Conservation (phyloP, 2,329 filamentous ascomycete genomes). For the Chrysosporium keratinophilum region DNA sequence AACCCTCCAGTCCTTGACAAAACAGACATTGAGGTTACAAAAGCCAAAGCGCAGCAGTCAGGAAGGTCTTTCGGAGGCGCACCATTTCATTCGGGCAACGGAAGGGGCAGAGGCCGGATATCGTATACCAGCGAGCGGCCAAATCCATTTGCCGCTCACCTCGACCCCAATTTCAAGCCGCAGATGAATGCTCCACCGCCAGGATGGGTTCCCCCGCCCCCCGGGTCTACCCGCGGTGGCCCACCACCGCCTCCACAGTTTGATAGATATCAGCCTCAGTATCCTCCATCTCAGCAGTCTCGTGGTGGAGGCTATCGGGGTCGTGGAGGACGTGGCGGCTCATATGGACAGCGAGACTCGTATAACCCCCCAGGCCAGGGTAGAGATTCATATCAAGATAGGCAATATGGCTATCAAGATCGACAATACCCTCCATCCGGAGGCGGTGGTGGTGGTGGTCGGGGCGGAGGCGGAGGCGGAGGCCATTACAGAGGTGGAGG, state of each 20-base stretch:
- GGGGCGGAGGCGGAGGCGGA: constrained; percentile 20
- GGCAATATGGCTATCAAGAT: constrained; percentile 18
- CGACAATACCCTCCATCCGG: constrained; percentile 22
- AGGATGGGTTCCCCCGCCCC: constrained; percentile 22
- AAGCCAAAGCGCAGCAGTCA: constrained; percentile 52
- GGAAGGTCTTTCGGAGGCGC: constrained; percentile 63
- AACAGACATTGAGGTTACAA: constrained; percentile 63
- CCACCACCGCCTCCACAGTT: constrained; percentile 26
- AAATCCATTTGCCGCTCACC: constrained; percentile 41
- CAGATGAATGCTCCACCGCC: constrained; percentile 23
- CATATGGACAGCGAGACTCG: constrained; percentile 11
- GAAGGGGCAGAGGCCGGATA: constrained; percentile 39
- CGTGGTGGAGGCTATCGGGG: constrained; percentile 14
- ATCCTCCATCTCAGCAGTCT: not conserved
- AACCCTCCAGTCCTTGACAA: constrained; percentile 61
- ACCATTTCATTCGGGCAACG: constrained; percentile 44
- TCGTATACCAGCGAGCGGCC: constrained; percentile 42
- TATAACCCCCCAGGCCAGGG: constrained; percentile 11
- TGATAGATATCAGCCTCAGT: constrained; percentile 13
- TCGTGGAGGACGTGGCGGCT: constrained; percentile 11
- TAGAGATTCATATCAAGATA: constrained; percentile 14
- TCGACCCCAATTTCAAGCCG: constrained; percentile 36
- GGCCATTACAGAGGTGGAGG: constrained; percentile 23
- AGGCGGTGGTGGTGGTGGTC: constrained; percentile 15
- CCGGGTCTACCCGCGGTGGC: constrained; percentile 27